A percentile compares a stretch with the other conserved stretches of the same genome.
Evolutionary conservation across 257 asterid species (phyloP).

Genomic region (Lycium barbarum): DNA sequence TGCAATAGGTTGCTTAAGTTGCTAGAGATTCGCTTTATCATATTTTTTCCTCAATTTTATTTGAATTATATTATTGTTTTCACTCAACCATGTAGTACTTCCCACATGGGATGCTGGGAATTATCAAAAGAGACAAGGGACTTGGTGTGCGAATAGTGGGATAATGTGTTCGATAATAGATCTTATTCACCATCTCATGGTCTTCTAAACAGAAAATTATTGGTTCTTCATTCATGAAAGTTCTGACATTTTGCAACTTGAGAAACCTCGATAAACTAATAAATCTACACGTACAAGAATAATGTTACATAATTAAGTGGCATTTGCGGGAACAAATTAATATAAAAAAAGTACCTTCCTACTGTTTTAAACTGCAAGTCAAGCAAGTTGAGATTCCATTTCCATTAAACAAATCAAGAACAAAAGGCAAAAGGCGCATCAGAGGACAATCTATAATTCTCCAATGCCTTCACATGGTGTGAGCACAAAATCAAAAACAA

Average conservation of each 20-base stretch:
- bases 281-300: background rate
- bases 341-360: background rate
- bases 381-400: constrained; percentile 12
- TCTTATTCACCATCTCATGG: background rate
- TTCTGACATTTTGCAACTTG: background rate
- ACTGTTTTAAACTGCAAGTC: background rate
- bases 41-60: background rate
- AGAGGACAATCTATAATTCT: background rate
- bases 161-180: background rate
- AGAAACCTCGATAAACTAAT: background rate
- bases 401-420: background rate
- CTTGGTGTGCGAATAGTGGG: background rate
- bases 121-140: background rate
- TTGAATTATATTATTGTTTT: background rate
- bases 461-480: background rate
- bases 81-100: background rate
- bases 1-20: background rate
- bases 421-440: background rate
- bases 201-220: background rate
- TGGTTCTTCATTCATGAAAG: background rate
- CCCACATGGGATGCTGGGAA: constrained; percentile 2
- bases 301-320: background rate
- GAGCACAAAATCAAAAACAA: constrained; percentile 16
- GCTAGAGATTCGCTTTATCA: background rate
- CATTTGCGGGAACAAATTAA: background rate